Evolutionary conservation across 345 rosid genomes (phyloP).

Genomic region (Eucalyptus pumila): DNA sequence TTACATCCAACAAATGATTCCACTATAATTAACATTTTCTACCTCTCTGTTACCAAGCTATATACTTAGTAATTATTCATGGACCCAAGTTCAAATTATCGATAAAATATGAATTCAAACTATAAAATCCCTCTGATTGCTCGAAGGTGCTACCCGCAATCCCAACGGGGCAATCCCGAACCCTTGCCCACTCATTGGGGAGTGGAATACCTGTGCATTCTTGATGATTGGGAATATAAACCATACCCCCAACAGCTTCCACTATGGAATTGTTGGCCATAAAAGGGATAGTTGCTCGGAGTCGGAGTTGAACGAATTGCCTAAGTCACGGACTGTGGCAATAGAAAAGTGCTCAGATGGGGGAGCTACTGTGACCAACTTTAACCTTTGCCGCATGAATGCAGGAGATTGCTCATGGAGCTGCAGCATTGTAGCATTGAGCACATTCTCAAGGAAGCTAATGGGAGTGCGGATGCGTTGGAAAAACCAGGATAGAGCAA

Average conservation of each 20-base stretch:
- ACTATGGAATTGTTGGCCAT: neutral
- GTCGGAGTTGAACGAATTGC: neutral
- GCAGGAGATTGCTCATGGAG: neutral
- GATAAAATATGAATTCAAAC: too few relatives aligned
- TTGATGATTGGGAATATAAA: too few relatives aligned
- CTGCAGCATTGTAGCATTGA: neutral
- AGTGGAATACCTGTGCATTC: rapidly evolving
- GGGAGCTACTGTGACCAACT: neutral
- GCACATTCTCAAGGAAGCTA: neutral
- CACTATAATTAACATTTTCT: too few relatives aligned
- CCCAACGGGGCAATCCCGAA: too few relatives aligned
- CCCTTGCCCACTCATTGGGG: too few relatives aligned
- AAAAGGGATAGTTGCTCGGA: neutral
- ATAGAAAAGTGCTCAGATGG: neutral
- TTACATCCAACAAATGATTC: rapidly evolving
- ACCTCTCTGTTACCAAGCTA: too few relatives aligned
- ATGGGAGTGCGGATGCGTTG: neutral
- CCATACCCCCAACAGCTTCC: too few relatives aligned
- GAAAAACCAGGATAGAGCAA: neutral
- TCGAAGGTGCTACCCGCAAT: too few relatives aligned
- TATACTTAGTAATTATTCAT: too few relatives aligned
- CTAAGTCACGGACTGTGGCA: neutral
- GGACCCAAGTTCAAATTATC: too few relatives aligned
- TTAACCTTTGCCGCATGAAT: neutral
- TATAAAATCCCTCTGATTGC: too few relatives aligned